These are phyloP conservation scores for Solanum megistacrolobum DNA, from an alignment of 257 asterid genomes.

Conservation along the genomic window DNA sequence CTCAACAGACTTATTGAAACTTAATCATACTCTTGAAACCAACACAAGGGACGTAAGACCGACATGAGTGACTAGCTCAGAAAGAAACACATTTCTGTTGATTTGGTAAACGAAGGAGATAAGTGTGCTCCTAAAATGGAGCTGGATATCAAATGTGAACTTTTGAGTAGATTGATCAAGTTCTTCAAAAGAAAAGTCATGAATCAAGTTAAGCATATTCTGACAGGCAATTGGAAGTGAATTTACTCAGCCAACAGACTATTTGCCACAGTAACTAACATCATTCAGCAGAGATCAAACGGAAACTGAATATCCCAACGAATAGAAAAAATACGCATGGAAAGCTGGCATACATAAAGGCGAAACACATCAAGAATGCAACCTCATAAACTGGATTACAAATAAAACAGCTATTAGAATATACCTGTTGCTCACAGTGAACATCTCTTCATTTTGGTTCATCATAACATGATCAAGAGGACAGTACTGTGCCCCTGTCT, in stretches of 20 bases:
- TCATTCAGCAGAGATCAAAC: not conserved
- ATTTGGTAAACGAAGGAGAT: not conserved
- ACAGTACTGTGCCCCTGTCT: constrained; percentile 15
- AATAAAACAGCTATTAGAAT: not conserved
- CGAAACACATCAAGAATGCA: not conserved
- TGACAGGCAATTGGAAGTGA: not conserved
- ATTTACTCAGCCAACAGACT: not conserved
- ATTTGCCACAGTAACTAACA: not conserved
- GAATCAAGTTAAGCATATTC: not conserved
- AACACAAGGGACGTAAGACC: not conserved
- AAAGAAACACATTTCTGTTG: not conserved
- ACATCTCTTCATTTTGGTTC: constrained; percentile 24
- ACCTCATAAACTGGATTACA: not conserved
- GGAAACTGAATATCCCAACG: not conserved
- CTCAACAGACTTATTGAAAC: not conserved
- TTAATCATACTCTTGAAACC: not conserved
- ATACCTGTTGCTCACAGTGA: constrained; percentile 24
- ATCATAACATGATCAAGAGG: constrained; percentile 22
- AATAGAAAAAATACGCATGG: not conserved
- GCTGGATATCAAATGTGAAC: not conserved
- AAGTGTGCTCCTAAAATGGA: not conserved
- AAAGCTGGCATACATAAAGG: not conserved
- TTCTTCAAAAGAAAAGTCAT: not conserved
- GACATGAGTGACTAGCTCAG: not conserved
- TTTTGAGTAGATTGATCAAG: not conserved